Conservation (phyloP, 768 basidiomycete species). For the Lentinula sp. region DNA sequence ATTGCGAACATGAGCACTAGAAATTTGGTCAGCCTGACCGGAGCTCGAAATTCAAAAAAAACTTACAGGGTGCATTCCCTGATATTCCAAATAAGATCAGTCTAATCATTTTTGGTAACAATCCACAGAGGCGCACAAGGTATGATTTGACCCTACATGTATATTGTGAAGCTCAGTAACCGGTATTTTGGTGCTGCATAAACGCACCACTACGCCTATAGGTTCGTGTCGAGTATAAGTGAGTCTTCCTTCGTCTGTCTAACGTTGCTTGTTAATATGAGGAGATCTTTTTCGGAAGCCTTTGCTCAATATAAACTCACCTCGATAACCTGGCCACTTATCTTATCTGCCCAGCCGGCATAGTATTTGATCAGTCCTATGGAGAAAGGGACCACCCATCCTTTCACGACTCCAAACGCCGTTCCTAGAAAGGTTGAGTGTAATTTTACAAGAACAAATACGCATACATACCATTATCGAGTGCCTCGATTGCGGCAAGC, state of each 20-base stretch:
- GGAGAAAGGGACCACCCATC: constrained; percentile 12
- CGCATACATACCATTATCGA: constrained; percentile 29
- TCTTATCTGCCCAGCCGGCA: constrained; percentile 50
- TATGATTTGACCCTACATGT: constrained; percentile 1
- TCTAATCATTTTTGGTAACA: too few species aligned
- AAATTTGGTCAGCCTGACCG: not conserved
- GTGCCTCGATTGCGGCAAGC: constrained; percentile 40
- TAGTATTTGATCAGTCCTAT: constrained; percentile 37
- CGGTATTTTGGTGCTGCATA: constrained; percentile 2
- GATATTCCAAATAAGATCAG: not conserved
- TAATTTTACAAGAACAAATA: not conserved
- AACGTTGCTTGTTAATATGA: not conserved
- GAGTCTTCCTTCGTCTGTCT: constrained; percentile 29
- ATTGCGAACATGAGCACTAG: constrained; percentile 36
- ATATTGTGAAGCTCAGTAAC: not conserved
- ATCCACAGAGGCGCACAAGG: not conserved
- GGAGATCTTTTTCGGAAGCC: not conserved
- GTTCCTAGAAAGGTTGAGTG: not conserved
- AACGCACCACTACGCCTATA: constrained; percentile 39
- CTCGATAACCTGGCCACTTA: constrained; percentile 38
- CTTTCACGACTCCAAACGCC: constrained; percentile 10
- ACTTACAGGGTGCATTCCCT: constrained; percentile 3
- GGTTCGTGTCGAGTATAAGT: constrained; percentile 61
- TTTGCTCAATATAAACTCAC: not conserved
- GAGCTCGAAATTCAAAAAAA: not conserved